phyloP scores from a whole-genome alignment of 73 alveolate species.

The Paramecium primaurelia region DNA sequence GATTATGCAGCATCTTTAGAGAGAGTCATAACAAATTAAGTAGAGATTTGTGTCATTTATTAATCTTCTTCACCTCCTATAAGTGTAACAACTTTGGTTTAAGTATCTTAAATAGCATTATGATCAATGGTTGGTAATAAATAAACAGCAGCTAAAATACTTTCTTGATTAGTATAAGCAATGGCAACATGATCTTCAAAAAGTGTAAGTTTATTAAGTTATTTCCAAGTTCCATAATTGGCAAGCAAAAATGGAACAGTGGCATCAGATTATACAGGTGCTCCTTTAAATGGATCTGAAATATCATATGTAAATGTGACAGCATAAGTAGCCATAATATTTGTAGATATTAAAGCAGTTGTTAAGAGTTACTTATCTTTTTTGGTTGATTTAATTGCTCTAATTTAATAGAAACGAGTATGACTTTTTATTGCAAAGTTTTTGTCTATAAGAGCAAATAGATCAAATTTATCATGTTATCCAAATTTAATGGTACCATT shows the following conservation, averaged over 20 bases:
- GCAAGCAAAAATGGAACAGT: not conserved
- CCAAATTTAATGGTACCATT: not conserved
- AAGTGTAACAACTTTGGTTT: not conserved
- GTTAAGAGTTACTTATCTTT: not conserved
- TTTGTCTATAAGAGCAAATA: not conserved
- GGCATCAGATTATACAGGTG: not conserved
- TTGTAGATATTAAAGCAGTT: not conserved
- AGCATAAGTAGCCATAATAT: not conserved
- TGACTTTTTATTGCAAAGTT: not conserved
- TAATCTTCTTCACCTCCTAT: conserved; percentile 8
- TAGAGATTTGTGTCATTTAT: not conserved
- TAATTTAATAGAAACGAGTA: conserved; percentile 18
- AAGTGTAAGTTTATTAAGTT: not conserved
- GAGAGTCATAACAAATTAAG: not conserved
- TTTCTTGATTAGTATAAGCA: not conserved
- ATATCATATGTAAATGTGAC: not conserved
- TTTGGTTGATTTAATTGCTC: not conserved
- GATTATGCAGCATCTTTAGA: not conserved
- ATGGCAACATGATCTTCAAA: not conserved
- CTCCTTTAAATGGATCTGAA: not conserved
- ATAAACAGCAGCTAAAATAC: not conserved
- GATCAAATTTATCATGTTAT: not conserved
- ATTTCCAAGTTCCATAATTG: not conserved
- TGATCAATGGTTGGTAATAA: not conserved
- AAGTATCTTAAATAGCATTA: not conserved